These are phyloP conservation scores for Verbena officinalis DNA, from an alignment of 257 asterid genomes.

Conservation along the genomic window DNA sequence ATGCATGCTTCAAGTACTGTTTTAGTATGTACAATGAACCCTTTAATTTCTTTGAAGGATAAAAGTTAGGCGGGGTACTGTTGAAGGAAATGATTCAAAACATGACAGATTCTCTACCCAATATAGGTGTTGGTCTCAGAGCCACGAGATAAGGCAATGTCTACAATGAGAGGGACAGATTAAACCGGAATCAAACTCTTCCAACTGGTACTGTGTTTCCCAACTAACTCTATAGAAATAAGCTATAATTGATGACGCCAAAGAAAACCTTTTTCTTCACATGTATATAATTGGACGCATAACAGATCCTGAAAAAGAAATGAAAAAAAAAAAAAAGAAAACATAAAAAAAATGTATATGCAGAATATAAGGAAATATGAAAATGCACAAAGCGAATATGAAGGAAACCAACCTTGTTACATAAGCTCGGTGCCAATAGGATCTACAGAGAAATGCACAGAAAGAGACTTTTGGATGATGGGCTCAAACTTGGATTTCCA, in stretches of 20 bases:
- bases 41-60: background rate
- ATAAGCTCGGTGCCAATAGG: conserved; percentile 77
- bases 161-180: conserved; percentile 2
- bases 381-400: background rate
- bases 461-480: conserved; percentile 49
- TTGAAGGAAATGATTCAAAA: conserved; percentile 23
- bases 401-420: conserved; percentile 47
- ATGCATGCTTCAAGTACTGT: conserved; percentile 5
- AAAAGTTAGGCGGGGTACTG: background rate
- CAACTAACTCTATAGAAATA: conserved; percentile 13
- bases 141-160: background rate
- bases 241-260: background rate
- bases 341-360: background rate
- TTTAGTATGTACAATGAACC: background rate
- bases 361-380: too few relatives aligned
- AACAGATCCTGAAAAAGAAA: background rate
- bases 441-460: conserved; percentile 58
- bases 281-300: background rate
- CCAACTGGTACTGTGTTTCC: background rate
- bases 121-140: conserved; percentile 7
- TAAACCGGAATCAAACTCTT: conserved; percentile 16
- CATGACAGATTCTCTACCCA: conserved; percentile 6
- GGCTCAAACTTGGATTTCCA: conserved; percentile 59
- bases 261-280: background rate
- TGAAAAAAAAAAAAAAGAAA: background rate